These are phyloP conservation scores for Dillenia suffruticosa DNA, from an alignment of 164 flowering plant species.

Conservation along the genomic window DNA sequence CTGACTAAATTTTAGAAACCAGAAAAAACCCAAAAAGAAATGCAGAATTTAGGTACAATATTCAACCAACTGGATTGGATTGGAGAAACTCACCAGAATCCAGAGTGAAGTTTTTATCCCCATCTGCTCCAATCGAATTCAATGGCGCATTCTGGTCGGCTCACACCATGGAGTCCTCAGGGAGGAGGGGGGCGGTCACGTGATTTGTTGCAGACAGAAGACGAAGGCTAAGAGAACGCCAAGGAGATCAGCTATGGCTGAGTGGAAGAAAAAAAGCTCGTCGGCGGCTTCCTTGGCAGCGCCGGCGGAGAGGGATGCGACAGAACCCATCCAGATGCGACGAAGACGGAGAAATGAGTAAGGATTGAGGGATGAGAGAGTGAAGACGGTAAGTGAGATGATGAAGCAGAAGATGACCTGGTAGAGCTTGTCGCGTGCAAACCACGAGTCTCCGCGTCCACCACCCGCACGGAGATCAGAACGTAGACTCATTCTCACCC, in stretches of 20 bases:
- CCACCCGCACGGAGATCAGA: not conserved
- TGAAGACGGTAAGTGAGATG: constrained; percentile 41
- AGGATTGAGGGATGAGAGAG: constrained; percentile 29
- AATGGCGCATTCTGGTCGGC: not conserved
- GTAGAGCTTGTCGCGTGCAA: constrained; percentile 77
- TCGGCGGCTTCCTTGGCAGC: constrained; percentile 89
- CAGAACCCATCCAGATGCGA: constrained; percentile 47
- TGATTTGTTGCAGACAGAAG: constrained; percentile 14
- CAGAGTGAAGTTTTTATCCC: too few relatives aligned
- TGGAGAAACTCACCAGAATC: too few relatives aligned
- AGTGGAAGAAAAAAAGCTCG: constrained; percentile 62
- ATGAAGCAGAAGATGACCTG: constrained; percentile 79
- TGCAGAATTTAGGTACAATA: too few relatives aligned
- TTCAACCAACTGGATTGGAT: too few relatives aligned
- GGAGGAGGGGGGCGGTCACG: not conserved
- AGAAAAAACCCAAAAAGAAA: too few relatives aligned
- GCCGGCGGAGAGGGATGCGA: constrained; percentile 60
- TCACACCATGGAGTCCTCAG: constrained; percentile 41
- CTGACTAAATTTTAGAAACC: too few relatives aligned
- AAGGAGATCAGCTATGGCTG: constrained; percentile 61
- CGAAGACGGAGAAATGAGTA: constrained; percentile 53
- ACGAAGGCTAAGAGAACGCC: constrained; percentile 53
- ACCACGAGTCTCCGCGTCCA: constrained; percentile 67
- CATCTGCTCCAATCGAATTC: too few relatives aligned
- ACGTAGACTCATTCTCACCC: too few relatives aligned